A percentile compares a stretch with the other conserved stretches of the same genome.
Evolutionary conservation across 2,329 filamentous ascomycete genomes (phyloP).

Genomic region (Fusarium sp.): DNA sequence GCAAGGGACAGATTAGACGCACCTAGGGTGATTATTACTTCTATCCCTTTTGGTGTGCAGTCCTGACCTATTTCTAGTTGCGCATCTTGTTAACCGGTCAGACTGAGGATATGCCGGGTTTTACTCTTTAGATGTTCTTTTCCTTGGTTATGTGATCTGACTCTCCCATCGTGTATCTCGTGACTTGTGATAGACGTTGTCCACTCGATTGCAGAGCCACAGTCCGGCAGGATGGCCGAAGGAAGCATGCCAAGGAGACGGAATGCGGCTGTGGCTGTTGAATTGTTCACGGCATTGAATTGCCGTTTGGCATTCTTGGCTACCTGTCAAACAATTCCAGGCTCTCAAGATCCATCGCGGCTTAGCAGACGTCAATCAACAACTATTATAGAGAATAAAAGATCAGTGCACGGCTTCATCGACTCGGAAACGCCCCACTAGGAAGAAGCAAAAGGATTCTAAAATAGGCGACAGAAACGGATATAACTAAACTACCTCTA

Average conservation of each 20-base stretch:
- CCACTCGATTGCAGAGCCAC: background rate
- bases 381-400: background rate
- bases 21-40: background rate
- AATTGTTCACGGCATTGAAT: background rate
- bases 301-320: background rate
- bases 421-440: slow-evolving; percentile 12
- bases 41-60: background rate
- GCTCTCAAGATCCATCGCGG: background rate
- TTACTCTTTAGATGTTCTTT: too few species aligned
- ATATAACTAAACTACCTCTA: background rate
- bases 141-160: background rate
- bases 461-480: background rate
- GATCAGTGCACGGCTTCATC: background rate
- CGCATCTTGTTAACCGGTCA: background rate
- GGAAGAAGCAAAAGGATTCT: background rate
- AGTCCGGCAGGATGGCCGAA: background rate
- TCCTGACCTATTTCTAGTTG: background rate
- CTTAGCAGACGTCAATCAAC: background rate
- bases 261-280: background rate
- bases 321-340: background rate
- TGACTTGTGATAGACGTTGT: background rate
- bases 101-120: too few species aligned
- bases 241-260: background rate
- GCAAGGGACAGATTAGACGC: background rate
- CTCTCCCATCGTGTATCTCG: background rate